These are phyloP conservation scores for Colletotrichum cordylinicola DNA, from an alignment of 2,329 filamentous ascomycete genomes.

Conservation along the genomic window DNA sequence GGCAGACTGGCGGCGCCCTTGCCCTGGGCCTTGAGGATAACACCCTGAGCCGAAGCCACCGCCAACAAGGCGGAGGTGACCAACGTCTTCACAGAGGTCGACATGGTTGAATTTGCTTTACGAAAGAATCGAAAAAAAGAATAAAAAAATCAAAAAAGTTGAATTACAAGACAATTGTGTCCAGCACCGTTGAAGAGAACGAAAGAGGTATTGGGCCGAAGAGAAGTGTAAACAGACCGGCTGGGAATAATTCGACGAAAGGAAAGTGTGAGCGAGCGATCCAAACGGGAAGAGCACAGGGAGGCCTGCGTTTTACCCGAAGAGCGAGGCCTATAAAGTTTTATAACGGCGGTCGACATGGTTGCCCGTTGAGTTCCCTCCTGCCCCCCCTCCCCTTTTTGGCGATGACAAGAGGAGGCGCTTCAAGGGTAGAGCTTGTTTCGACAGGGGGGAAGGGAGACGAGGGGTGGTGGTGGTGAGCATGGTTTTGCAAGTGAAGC, in stretches of 20 bases:
- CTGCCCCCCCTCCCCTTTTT: background rate
- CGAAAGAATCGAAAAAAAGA: conserved; percentile 24
- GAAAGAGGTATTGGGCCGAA: background rate
- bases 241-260: conserved; percentile 3
- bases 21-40: conserved; percentile 53
- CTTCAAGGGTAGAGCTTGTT: conserved; percentile 17
- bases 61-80: conserved; percentile 38
- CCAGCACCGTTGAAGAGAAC: conserved; percentile 16
- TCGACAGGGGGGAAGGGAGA: background rate
- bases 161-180: conserved; percentile 8
- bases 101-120: conserved; percentile 35
- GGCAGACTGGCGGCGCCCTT: conserved; percentile 50
- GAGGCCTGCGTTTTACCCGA: background rate
- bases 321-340: conserved; percentile 14
- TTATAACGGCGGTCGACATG: conserved; percentile 6
- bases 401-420: background rate
- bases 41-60: conserved; percentile 48
- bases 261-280: conserved; percentile 2
- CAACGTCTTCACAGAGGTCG: conserved; percentile 35
- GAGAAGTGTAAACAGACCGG: background rate
- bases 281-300: conserved; percentile 5
- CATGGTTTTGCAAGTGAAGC: background rate
- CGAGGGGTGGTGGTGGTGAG: background rate
- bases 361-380: background rate
- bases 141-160: conserved; percentile 12